Evolutionary conservation across 495 filamentous ascomycete species (phyloP), one percentile per base, ranked within the genome.

Genomic region (Achaetomiella virescens): DNA sequence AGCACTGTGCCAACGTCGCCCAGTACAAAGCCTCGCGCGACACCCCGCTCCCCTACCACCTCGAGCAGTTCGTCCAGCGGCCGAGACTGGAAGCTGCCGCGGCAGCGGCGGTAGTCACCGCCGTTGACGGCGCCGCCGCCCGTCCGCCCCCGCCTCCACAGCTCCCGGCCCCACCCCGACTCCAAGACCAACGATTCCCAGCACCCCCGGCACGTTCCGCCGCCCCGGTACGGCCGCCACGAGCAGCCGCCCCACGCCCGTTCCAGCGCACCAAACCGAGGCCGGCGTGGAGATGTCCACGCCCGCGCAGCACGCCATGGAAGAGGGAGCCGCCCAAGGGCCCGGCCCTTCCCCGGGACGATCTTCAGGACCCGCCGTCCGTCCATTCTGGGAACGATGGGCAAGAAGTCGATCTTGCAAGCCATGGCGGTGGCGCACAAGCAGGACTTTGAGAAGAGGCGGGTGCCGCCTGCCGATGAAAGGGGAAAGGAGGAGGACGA

Each of bases 1-100:
- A 98, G 59, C 91, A 97, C 68, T 93, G 89, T 70, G 83, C 82
- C 8, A 95, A 95, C 62, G 90, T 96, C 18, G 81, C 84, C 29
- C 81, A 86, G 56, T 91, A 91, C 77, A 87, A 91, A 36, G 91
- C 91, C 6, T 85, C 81, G 3, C 75, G 91, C 17, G 90, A 96
- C 62, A 76, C 90, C 1, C 87, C 88, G 0, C 75, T 96, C 1
- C 91, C 91, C 0, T 96, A 95, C 64, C 70, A 81, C 2, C 55
- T 91, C n/a, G 67, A 76, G 33, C 54, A 66, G 2, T 61, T 73
- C 44, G 54, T 66, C 22, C 66, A 71, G 37, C 67, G 62, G 20
- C 50, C 47, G 6, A 58, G 57, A 31, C 46, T 59, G 25, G 72
- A 67, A 25, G 52, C 22, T 1, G 17, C 27, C 1, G 35, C 12